Evolutionary conservation across 805 yeast species (phyloP), one percentile per base, ranked within the genome.

Genomic region (Ogataea sp.): DNA sequence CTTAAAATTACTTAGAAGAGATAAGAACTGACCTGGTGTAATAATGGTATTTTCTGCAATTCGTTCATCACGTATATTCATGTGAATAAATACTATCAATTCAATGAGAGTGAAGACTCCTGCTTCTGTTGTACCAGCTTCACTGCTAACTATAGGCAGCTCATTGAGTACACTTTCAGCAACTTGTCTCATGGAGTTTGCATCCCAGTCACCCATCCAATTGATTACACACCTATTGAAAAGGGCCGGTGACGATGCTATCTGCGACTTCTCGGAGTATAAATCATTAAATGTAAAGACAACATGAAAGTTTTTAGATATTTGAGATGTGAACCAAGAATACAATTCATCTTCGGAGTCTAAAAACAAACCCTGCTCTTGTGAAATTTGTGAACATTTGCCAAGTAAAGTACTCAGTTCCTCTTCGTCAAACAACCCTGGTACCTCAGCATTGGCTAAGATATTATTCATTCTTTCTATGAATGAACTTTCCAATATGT

Each of bases 381-480:
- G 68, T 0, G 84, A 69, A 36, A 72, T 78, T 13, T 76, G 78
- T 10, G 67, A 58, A 42, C 94, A 78, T 2, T 71, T 48, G 2
- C 57, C 58, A 64, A 83, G 62, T 40, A 89, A 60, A 2, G 65
- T 42, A 0, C 61, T 61, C 37, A 65, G 70, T 8, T 84, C 89
- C 9, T 85, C 94, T 0, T 79, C 88, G 40, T 75, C 83, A 56
- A 86, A 90, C 13, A 90, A 62, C 4, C 95, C 96, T 1, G 96
- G 96, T 29, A 88, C 71, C 51, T 90, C 97, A 0, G 95, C 84
- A 58, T 90, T 90, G 0, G 97, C 96, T 29, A 90, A 67, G n/a
- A 90, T 62, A 0, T 95, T 85, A 50, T 90, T 90, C 93, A 90
- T 87, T 44, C 95, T 65, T 57, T 90, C 97, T 24, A 90, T 59